These are phyloP conservation scores for Drechmeria coniospora DNA, from an alignment of 2,329 filamentous ascomycete genomes.

Conservation along the genomic window DNA sequence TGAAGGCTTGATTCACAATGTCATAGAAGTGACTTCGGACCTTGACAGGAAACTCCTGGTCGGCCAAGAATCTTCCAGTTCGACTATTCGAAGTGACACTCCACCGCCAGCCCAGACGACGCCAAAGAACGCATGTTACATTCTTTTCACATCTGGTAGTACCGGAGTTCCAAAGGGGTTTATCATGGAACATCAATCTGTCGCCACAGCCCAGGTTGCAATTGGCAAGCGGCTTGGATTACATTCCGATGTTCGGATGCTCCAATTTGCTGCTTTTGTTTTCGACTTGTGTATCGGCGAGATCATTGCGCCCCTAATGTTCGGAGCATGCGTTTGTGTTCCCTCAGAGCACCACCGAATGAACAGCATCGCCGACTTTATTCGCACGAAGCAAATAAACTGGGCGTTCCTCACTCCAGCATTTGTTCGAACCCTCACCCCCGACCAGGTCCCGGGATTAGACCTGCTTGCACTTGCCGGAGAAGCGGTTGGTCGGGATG, in stretches of 20 bases:
- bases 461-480: slow-evolving; percentile 3
- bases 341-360: slow-evolving; percentile 3
- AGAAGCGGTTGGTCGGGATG: slow-evolving; percentile 1
- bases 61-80: too few relatives aligned
- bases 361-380: slow-evolving; percentile 3
- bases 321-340: slow-evolving; percentile 4
- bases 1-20: background rate
- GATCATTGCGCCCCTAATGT: slow-evolving; percentile 2
- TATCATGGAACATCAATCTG: slow-evolving; percentile 4
- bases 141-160: slow-evolving; percentile 7
- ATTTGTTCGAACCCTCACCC: slow-evolving; percentile 1
- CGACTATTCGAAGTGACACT: background rate
- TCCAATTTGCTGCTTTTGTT: slow-evolving; percentile 4
- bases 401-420: slow-evolving; percentile 3
- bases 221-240: background rate
- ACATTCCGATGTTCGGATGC: background rate
- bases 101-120: background rate
- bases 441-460: slow-evolving; percentile 1
- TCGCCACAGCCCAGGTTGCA: slow-evolving; percentile 1
- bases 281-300: slow-evolving; percentile 4
- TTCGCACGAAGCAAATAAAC: slow-evolving; percentile 1
- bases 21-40: background rate
- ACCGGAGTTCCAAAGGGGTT: slow-evolving; percentile 8
- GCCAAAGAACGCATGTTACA: slow-evolving; percentile 1
- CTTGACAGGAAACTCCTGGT: background rate